Conservation (phyloP, 768 basidiomycete species). For the Lactarius sanguifluus region DNA sequence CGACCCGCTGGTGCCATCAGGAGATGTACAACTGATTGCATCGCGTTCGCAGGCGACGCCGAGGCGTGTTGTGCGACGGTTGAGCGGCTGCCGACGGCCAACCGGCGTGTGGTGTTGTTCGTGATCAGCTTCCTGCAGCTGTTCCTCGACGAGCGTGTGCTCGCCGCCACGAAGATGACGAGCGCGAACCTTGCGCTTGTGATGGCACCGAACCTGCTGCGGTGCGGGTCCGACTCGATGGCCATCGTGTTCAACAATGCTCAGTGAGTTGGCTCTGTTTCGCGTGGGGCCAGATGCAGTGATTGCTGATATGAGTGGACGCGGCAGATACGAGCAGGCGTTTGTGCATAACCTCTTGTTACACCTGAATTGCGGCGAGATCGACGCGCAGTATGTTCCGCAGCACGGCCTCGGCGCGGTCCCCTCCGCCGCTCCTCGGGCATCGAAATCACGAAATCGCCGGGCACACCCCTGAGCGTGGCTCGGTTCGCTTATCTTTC, state of each 20-base stretch:
- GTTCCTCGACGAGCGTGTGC: constrained; percentile 77
- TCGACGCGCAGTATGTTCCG: constrained; percentile 79
- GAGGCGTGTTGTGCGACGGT: constrained; percentile 73
- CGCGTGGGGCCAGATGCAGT: no score
- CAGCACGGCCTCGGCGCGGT: constrained; percentile 74
- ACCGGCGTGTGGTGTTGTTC: constrained; percentile 83
- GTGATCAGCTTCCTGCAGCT: constrained; percentile 89
- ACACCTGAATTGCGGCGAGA: constrained; percentile 69
- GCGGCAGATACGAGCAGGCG: constrained; percentile 74
- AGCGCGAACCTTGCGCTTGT: constrained; percentile 84
- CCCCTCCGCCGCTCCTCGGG: constrained; percentile 46
- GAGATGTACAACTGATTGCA: constrained; percentile 91
- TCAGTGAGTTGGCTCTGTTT: constrained; percentile 54
- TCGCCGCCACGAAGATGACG: constrained; percentile 83
- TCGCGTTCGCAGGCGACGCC: constrained; percentile 64
- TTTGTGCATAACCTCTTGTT: constrained; percentile 85
- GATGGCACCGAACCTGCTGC: constrained; percentile 87
- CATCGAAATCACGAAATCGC: constrained; percentile 57
- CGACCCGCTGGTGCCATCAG: constrained; percentile 88
- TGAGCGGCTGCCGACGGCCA: constrained; percentile 79
- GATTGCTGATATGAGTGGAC: neutral
- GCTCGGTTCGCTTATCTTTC: neutral
- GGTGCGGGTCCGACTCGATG: constrained; percentile 87
- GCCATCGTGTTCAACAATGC: constrained; percentile 88
- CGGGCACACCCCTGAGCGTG: constrained; percentile 32